phyloP scores from a whole-genome alignment of 805 yeast species.

The Priceomyces carsonii region DNA sequence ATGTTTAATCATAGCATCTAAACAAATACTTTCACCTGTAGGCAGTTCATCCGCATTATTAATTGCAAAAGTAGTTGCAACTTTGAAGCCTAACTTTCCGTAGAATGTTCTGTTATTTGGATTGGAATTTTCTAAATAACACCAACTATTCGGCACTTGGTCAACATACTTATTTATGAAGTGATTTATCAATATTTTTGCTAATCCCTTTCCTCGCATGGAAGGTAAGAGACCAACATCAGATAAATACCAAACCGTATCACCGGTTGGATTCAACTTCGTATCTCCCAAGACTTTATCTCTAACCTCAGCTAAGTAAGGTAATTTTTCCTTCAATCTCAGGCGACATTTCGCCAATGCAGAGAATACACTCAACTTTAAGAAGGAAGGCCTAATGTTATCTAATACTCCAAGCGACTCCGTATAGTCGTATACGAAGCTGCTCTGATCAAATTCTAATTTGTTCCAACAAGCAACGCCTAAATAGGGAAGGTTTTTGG shows the following conservation, averaged over 20 bases:
- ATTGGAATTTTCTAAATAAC: constrained; percentile 59
- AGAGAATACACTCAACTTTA: constrained; percentile 38
- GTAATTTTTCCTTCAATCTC: constrained; percentile 51
- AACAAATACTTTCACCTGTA: constrained; percentile 13
- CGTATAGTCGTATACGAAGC: constrained; percentile 21
- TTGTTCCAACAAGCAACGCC: constrained; percentile 54
- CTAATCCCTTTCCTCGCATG: constrained; percentile 61
- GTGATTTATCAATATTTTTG: constrained; percentile 50
- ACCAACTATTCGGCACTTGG: constrained; percentile 23
- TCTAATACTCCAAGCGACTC: constrained; percentile 19
- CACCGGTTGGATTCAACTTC: constrained; percentile 25
- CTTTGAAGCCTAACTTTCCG: constrained; percentile 51
- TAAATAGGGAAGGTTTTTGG: constrained; percentile 43
- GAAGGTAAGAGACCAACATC: constrained; percentile 59
- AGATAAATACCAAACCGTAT: constrained; percentile 54
- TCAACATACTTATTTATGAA: constrained; percentile 49
- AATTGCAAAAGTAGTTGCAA: constrained; percentile 32
- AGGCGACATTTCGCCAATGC: constrained; percentile 47
- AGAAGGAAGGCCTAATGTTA: constrained; percentile 28
- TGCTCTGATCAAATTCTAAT: constrained; percentile 20
- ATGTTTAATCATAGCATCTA: constrained; percentile 21
- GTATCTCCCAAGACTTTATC: constrained; percentile 43
- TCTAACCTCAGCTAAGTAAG: constrained; percentile 46
- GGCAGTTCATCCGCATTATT: constrained; percentile 17
- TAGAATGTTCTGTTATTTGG: constrained; percentile 54